Evolutionary conservation across 208 protist species (phyloP).

Genomic region (Vickermania ingenoplastis): DNA sequence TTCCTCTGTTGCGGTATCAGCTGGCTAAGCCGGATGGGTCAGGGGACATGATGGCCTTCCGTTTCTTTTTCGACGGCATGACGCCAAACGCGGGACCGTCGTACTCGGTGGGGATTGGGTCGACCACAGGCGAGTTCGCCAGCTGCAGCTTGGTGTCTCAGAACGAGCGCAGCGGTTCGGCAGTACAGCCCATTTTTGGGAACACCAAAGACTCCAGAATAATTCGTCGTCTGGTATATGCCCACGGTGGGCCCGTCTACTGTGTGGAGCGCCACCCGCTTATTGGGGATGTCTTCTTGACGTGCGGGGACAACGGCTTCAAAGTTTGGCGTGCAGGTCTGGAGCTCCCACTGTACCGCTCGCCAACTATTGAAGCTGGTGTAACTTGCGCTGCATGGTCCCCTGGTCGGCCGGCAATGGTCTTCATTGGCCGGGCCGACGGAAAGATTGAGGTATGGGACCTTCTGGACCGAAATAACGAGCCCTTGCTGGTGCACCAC

Average conservation of each 20-base stretch:
- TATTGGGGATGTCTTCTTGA: conserved; percentile 84
- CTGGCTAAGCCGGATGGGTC: conserved; percentile 54
- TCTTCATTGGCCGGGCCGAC: conserved; percentile 72
- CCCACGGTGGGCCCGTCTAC: conserved; percentile 69
- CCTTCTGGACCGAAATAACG: conserved; percentile 83
- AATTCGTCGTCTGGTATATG: conserved; percentile 36
- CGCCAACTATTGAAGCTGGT: conserved; percentile 28
- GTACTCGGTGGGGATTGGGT: conserved; percentile 54
- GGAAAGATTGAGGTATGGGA: conserved; percentile 88
- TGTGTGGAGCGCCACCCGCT: conserved; percentile 74
- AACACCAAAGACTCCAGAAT: conserved; percentile 56
- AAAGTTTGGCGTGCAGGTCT: conserved; percentile 85
- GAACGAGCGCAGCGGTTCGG: conserved; percentile 34
- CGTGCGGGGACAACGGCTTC: conserved; percentile 76
- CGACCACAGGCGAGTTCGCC: conserved; percentile 62
- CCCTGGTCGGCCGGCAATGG: conserved; percentile 58
- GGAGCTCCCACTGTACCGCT: conserved; percentile 64
- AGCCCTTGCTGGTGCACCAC: conserved; percentile 77
- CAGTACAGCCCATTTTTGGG: conserved; percentile 31
- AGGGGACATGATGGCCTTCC: conserved; percentile 67
- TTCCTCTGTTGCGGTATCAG: conserved; percentile 71
- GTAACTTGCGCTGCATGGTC: conserved; percentile 84
- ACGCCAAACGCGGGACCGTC: conserved; percentile 33
- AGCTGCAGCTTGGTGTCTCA: conserved; percentile 50
- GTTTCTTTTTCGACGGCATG: conserved; percentile 69